Percentiles rank a stretch among this genome's conserved stretches.
phyloP scores from a whole-genome alignment of 164 flowering plant genomes.

The Tetracentron sinense region DNA sequence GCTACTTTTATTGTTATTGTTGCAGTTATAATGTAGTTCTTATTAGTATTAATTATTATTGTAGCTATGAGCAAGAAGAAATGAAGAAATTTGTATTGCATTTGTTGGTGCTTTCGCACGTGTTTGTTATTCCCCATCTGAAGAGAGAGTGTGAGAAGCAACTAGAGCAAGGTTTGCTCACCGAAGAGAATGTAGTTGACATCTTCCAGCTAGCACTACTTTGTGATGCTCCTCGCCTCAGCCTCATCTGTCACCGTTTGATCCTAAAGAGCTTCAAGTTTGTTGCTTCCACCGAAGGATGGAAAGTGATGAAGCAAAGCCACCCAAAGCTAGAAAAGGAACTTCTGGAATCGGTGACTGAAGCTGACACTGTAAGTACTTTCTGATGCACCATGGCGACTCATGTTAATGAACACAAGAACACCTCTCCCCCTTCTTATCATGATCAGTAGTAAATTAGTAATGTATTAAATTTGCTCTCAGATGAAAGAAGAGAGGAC shows the following conservation, averaged over 20 bases:
- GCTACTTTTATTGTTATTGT: neutral
- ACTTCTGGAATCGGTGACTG: conserved; percentile 39
- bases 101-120: conserved; percentile 77
- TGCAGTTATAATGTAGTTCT: neutral
- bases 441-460: neutral
- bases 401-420: neutral
- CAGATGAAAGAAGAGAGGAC: conserved; percentile 56
- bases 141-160: conserved; percentile 51
- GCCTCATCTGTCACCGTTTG: conserved; percentile 63
- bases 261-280: conserved; percentile 48
- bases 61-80: conserved; percentile 66
- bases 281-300: conserved; percentile 58
- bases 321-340: conserved; percentile 70
- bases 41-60: neutral
- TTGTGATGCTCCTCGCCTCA: conserved; percentile 77
- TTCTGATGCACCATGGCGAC: neutral
- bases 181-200: conserved; percentile 59
- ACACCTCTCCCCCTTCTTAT: neutral
- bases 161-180: conserved; percentile 51
- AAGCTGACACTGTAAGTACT: conserved; percentile 48
- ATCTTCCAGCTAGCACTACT: conserved; percentile 68
- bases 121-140: conserved; percentile 56
- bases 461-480: neutral
- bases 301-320: conserved; percentile 72
- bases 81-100: conserved; percentile 57